Percentiles rank a stretch among this genome's conserved stretches.
phyloP scores from a whole-genome alignment of 495 filamentous ascomycete species.

The Paragyromitra xinjiangensis region DNA sequence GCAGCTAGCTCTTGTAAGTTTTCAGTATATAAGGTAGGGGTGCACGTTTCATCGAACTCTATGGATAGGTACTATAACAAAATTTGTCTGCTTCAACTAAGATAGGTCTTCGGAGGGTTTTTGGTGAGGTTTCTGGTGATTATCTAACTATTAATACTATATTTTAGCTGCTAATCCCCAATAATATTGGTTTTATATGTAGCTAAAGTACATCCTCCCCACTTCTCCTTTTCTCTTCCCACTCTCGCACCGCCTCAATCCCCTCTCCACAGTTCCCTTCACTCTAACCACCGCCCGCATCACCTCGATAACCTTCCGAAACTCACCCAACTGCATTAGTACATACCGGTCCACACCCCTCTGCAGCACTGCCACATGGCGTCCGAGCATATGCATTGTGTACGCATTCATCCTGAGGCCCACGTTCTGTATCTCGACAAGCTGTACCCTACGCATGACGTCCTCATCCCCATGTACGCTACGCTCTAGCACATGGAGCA shows the following conservation, averaged over 20 bases:
- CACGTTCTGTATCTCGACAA: not conserved
- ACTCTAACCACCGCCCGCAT: constrained; percentile 16
- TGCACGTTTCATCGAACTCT: no score
- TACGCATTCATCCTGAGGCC: not conserved
- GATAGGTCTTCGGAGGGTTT: no score
- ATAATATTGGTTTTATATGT: no score
- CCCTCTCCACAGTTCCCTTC: constrained; percentile 16
- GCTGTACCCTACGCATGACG: not conserved
- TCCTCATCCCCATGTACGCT: not conserved
- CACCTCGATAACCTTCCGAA: not conserved
- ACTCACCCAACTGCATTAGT: not conserved
- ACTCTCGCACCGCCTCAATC: not conserved
- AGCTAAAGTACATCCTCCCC: not conserved
- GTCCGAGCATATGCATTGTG: constrained; percentile 13
- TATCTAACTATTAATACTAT: no score
- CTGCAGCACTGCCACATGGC: not conserved
- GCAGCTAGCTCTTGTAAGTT: no score
- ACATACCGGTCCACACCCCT: not conserved
- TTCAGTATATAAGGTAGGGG: no score
- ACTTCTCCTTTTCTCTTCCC: constrained; percentile 2
- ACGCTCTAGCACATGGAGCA: not conserved
- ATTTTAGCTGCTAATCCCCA: no score
- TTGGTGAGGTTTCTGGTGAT: no score
- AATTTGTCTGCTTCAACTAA: no score
- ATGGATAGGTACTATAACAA: no score